Percentiles rank a stretch among this genome's conserved stretches.
Evolutionary conservation across 1,139 yeast species (phyloP).

Genomic region (Barnettozyma hawaiiensis): DNA sequence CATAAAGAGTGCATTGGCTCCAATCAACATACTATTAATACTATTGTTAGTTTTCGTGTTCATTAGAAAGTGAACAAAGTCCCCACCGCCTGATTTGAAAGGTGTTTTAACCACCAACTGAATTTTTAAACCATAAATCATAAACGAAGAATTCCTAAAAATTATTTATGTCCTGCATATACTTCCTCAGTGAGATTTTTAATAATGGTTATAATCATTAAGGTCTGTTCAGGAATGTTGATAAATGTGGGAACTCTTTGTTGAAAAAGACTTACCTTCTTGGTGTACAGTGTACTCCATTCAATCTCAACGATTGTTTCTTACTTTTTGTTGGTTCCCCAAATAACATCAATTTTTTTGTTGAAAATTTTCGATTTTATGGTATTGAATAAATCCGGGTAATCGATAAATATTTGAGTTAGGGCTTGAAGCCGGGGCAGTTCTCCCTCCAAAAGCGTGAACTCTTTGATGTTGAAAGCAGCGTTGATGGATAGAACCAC

Average conservation of each 20-base stretch:
- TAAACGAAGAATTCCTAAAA: conserved; percentile 62
- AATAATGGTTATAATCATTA: conserved; percentile 31
- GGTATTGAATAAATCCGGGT: neutral
- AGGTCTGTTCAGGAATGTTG: conserved; percentile 5
- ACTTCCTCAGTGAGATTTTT: conserved; percentile 48
- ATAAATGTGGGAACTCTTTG: neutral
- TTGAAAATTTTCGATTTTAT: neutral
- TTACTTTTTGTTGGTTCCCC: neutral
- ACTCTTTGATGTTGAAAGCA: too few relatives aligned
- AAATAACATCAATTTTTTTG: too few relatives aligned
- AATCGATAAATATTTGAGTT: neutral
- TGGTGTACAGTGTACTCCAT: neutral
- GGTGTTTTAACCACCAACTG: neutral
- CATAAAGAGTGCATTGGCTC: neutral
- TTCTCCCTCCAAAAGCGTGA: too few relatives aligned
- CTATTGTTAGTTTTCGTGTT: conserved; percentile 10
- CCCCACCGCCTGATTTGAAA: too few relatives aligned
- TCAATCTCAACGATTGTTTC: too few relatives aligned
- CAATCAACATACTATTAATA: conserved; percentile 6
- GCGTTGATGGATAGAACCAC: too few relatives aligned
- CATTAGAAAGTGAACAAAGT: neutral
- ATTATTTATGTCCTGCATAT: conserved; percentile 56
- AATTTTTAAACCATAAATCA: conserved; percentile 34
- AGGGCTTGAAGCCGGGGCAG: too few relatives aligned
- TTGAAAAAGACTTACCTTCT: conserved; percentile 3